These are phyloP conservation scores for Capsicum baccatum DNA, from an alignment of 257 asterid species.

Conservation along the genomic window DNA sequence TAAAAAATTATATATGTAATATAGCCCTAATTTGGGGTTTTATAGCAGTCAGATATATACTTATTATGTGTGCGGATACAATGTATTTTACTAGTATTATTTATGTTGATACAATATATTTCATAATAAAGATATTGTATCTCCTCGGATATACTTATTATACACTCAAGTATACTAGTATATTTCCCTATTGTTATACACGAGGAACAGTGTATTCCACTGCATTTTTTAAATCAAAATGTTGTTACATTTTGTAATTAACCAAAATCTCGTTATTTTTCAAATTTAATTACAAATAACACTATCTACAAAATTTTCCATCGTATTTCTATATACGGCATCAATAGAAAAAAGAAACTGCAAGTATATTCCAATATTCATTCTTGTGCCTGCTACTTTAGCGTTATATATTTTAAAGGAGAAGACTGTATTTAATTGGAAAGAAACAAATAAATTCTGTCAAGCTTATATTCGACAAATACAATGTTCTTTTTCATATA, in stretches of 20 bases:
- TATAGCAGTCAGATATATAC: neutral
- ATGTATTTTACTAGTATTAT: too few species aligned
- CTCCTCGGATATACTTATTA: too few species aligned
- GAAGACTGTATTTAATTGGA: neutral
- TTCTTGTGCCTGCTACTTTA: neutral
- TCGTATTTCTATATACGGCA: neutral
- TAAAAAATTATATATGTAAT: neutral
- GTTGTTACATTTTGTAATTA: neutral
- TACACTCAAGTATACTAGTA: too few species aligned
- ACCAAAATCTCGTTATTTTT: too few species aligned
- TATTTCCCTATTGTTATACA: neutral
- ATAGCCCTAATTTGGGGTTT: neutral
- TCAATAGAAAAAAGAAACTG: neutral
- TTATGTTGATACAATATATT: neutral
- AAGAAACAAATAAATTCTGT: neutral
- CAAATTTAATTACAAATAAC: too few species aligned
- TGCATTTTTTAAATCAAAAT: neutral
- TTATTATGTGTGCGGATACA: neutral
- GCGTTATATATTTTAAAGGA: neutral
- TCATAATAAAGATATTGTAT: too few species aligned
- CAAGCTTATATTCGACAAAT: constrained; percentile 7
- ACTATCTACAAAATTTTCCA: too few species aligned
- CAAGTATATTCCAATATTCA: constrained; percentile 4
- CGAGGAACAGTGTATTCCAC: neutral
- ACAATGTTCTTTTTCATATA: neutral